Conservation (phyloP, 257 asterid genomes). For the Solanum verrucosum region DNA sequence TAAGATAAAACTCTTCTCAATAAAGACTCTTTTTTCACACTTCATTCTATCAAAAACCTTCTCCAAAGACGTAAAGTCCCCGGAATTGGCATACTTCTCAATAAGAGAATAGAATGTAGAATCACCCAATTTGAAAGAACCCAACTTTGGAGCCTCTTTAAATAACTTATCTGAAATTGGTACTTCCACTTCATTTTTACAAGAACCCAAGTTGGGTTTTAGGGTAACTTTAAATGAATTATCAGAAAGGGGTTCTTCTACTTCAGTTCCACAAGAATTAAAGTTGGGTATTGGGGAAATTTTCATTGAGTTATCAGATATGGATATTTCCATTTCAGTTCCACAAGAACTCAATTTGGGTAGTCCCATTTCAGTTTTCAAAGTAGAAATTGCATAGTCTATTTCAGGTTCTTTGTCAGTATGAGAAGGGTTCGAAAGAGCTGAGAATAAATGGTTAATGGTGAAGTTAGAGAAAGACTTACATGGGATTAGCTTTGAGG, state of each 20-base stretch:
- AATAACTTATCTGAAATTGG: constrained; percentile 55
- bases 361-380: neutral
- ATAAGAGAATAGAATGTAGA: constrained; percentile 75
- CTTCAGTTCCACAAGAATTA: neutral
- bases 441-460: constrained; percentile 25
- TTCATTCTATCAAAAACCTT: constrained; percentile 59
- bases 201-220: neutral
- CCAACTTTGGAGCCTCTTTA: constrained; percentile 31
- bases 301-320: neutral
- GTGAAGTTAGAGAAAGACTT: constrained; percentile 19
- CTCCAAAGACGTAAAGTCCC: constrained; percentile 69
- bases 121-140: constrained; percentile 74
- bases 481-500: constrained; percentile 23
- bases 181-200: constrained; percentile 7
- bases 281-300: neutral
- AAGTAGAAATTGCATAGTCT: neutral
- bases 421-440: constrained; percentile 5
- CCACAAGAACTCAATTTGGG: neutral
- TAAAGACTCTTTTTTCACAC: constrained; percentile 46
- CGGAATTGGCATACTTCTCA: constrained; percentile 47
- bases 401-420: neutral
- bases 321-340: neutral
- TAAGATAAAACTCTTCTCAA: constrained; percentile 60
- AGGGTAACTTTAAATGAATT: constrained; percentile 6
- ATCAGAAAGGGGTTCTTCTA: neutral